Evolutionary conservation across 495 filamentous ascomycete species (phyloP).

Genomic region (Penicillium malachiteum): DNA sequence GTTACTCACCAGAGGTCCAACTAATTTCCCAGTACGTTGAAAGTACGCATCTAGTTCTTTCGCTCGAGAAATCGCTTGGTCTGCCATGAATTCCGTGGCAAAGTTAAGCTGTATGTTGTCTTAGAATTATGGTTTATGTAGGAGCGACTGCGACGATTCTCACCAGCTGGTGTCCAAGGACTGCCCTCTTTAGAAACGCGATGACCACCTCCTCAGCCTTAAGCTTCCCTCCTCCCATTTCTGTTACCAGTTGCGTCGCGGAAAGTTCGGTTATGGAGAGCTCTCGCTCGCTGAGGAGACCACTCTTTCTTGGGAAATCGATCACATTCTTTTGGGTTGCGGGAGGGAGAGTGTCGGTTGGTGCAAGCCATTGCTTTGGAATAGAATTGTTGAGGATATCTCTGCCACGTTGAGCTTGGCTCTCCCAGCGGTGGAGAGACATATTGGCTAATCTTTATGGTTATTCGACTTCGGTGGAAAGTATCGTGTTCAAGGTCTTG

Average conservation of each 20-base stretch:
- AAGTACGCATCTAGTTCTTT: constrained; percentile 55
- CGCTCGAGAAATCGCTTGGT: constrained; percentile 59
- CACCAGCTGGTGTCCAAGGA: constrained; percentile 60
- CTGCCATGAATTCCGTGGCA: constrained; percentile 66
- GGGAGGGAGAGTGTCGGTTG: constrained; percentile 29
- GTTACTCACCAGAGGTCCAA: constrained; percentile 37
- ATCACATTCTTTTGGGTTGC: constrained; percentile 36
- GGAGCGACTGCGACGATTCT: not conserved
- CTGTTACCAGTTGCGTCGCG: constrained; percentile 50
- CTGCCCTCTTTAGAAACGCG: constrained; percentile 62
- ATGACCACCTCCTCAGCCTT: constrained; percentile 57
- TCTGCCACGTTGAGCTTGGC: constrained; percentile 33
- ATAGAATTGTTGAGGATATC: constrained; percentile 37
- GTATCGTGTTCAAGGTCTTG: not conserved
- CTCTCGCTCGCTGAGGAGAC: constrained; percentile 52
- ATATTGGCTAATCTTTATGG: constrained; percentile 15
- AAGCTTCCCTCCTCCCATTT: constrained; percentile 47
- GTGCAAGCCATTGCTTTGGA: constrained; percentile 41
- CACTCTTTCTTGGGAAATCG: constrained; percentile 43
- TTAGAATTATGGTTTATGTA: not conserved
- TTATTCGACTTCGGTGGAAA: not conserved
- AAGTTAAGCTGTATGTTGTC: constrained; percentile 51
- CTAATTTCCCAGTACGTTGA: constrained; percentile 33
- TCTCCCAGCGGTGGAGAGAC: constrained; percentile 29
- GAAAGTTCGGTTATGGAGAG: constrained; percentile 58